Conservation (phyloP, 352 stramenopile species). For the Thalassiosira sp. region DNA sequence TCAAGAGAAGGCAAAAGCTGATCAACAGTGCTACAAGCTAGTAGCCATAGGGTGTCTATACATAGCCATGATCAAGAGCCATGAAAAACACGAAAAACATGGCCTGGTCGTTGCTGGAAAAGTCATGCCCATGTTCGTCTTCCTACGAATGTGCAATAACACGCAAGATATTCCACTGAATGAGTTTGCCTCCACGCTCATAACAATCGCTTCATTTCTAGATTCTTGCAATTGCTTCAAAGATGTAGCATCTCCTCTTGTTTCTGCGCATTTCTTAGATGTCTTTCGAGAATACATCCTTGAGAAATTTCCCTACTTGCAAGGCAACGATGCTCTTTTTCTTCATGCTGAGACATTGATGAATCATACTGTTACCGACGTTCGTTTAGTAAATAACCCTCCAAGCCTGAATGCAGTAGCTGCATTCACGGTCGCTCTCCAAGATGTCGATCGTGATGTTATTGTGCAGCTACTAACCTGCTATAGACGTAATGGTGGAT, state of each 20-base stretch:
- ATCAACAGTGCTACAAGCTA: neutral
- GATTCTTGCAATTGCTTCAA: constrained; percentile 2
- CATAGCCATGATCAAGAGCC: too few relatives aligned
- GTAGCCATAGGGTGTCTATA: neutral
- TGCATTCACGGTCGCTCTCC: constrained; percentile 3
- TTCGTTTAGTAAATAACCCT: neutral
- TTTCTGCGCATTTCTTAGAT: neutral
- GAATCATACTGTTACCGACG: neutral
- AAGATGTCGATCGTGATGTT: constrained; percentile 1
- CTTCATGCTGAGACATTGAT: neutral
- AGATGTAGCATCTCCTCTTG: neutral
- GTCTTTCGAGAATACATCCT: neutral
- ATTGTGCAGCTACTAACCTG: neutral
- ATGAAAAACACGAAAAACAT: too few relatives aligned
- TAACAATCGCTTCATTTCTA: neutral
- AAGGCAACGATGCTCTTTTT: neutral
- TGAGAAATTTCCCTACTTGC: neutral
- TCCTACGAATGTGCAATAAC: constrained; percentile 6
- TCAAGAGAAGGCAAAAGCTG: neutral
- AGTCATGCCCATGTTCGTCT: neutral
- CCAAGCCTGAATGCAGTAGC: constrained; percentile 9
- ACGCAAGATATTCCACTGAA: neutral
- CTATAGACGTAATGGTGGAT: neutral
- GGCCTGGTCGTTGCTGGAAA: neutral
- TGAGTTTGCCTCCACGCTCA: neutral